Evolutionary conservation across 2,329 filamentous ascomycete species (phyloP).

Genomic region (Cercospora sp.): DNA sequence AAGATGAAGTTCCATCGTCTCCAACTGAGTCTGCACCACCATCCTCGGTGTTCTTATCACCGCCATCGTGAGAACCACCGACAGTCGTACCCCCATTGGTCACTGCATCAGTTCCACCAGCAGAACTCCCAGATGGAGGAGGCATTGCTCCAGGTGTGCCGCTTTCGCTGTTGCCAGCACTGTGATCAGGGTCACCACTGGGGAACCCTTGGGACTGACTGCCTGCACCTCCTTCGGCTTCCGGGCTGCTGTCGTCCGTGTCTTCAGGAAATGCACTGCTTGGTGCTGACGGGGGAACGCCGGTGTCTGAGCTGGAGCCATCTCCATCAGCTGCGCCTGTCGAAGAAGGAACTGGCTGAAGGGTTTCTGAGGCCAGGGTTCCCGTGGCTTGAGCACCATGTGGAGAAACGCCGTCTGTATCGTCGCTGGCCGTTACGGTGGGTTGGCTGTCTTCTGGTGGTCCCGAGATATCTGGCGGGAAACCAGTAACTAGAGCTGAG

Average conservation of each 20-base stretch:
- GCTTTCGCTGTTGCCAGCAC: neutral
- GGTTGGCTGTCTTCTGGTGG: neutral
- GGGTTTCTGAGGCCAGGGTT: neutral
- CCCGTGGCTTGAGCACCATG: neutral
- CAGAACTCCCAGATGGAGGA: neutral
- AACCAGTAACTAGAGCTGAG: neutral
- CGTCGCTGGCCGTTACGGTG: neutral
- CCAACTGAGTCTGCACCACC: neutral
- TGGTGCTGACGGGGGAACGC: neutral
- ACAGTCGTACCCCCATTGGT: neutral
- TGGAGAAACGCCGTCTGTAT: neutral
- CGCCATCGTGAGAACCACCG: neutral
- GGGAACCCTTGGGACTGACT: neutral
- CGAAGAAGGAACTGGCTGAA: neutral
- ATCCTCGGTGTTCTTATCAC: neutral
- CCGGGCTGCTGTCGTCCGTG: neutral
- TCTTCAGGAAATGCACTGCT: neutral
- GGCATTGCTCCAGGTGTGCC: neutral
- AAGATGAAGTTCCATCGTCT: neutral
- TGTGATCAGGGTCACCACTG: neutral
- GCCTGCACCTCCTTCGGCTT: neutral
- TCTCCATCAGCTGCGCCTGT: neutral
- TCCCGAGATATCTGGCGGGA: neutral
- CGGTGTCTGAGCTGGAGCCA: neutral
- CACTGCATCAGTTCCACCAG: neutral